Evolutionary conservation across 1,284 basidiomycete species (phyloP), one percentile per base, ranked within the genome.

Genomic region (Ceratobasidium sp.): DNA sequence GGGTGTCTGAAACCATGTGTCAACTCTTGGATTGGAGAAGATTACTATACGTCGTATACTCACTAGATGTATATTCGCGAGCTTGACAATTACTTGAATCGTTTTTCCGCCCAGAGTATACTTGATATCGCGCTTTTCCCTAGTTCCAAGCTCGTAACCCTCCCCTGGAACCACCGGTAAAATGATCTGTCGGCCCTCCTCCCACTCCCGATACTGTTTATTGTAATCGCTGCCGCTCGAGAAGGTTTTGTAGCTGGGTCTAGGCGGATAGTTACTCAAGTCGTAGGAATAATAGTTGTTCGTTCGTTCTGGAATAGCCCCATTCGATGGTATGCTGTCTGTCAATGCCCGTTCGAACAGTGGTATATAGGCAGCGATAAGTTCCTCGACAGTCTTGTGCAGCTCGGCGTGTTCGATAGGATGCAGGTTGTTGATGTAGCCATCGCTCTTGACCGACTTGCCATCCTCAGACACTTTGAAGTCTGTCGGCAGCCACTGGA

Each of bases 371-470:
- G 71, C 71, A 0, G 76, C 75, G 7, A 87, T 75, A 29, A 81
- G 71, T 1, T 58, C 62, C 64, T 79, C 78, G 31, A 86, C 76
- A n/a, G 74, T 74, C 12, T 56, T 52, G 74, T 84, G 83, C 20
- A 83, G 74, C 1, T 72, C 45, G 0, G 69, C 69, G 42, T 80
- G 57, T 17, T 70, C 73, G 12, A 72, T 71, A 8, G 82, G 83
- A 68, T 86, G 76, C 17, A 87, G 75, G 69, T 85, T 83, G 76
- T 86, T 86, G 76, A 87, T 85, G 75, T 86, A 86, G 17, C 43
- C 17, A 12, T 77, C 70, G 52, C 82, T 80, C 69, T 76, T 75
- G n/a, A 77, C 79, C 34, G 69, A 38, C 22, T 67, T 27, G 62
- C 70, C 77, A 4, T 76, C 68, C 5, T 74, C 57, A 13, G 80